These are phyloP conservation scores for Crithidia acanthocephali DNA, from an alignment of 208 protist species.

Conservation along the genomic window DNA sequence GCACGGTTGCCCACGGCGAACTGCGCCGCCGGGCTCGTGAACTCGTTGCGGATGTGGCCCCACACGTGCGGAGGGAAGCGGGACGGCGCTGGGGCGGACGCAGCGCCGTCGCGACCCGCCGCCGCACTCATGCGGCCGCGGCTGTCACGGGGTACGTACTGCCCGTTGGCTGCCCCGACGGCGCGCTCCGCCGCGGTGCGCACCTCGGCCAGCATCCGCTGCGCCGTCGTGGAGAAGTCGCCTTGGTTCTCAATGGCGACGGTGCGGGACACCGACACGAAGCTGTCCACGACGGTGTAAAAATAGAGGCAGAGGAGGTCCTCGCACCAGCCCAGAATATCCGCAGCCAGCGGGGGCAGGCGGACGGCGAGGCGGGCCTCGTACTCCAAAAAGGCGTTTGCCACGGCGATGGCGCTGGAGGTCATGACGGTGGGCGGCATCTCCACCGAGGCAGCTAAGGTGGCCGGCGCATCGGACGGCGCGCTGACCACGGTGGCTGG, in stretches of 20 bases:
- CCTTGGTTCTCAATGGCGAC: slow-evolving; percentile 79
- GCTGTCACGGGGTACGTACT: slow-evolving; percentile 30
- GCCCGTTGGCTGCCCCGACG: slow-evolving; percentile 39
- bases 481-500: not conserved
- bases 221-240: slow-evolving; percentile 54
- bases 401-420: slow-evolving; percentile 53
- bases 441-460: slow-evolving; percentile 31
- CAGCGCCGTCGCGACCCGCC: slow-evolving; percentile 7
- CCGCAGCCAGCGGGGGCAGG: slow-evolving; percentile 70
- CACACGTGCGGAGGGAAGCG: slow-evolving; percentile 77
- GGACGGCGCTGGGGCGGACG: not conserved
- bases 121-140: slow-evolving; percentile 4
- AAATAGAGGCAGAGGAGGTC: slow-evolving; percentile 74
- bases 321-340: slow-evolving; percentile 75
- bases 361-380: slow-evolving; percentile 75
- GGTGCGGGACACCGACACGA: slow-evolving; percentile 78
- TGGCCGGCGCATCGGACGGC: not conserved
- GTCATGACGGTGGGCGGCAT: slow-evolving; percentile 57
- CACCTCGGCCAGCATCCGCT: slow-evolving; percentile 57
- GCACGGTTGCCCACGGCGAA: slow-evolving; percentile 70
- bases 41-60: slow-evolving; percentile 53
- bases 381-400: slow-evolving; percentile 79
- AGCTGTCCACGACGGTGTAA: slow-evolving; percentile 87
- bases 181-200: slow-evolving; percentile 48
- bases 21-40: slow-evolving; percentile 58